phyloP scores from a whole-genome alignment of 2,329 filamentous ascomycete genomes.

The Botrytis tulipae region DNA sequence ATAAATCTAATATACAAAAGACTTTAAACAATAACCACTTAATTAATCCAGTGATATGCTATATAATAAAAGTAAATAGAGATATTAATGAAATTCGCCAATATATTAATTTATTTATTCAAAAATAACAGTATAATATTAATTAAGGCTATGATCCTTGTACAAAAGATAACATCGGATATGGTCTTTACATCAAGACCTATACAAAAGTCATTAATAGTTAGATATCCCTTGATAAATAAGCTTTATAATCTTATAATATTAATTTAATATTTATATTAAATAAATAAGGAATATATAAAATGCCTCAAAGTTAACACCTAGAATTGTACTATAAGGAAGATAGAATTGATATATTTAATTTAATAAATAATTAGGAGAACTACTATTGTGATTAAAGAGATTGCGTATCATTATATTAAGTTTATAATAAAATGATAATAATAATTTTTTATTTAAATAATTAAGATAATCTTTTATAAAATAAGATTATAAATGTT shows the following conservation, averaged over 20 bases:
- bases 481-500: neutral
- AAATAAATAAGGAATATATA: neutral
- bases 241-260: constrained; percentile 1
- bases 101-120: constrained; percentile 24
- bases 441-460: neutral
- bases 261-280: neutral
- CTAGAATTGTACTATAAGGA: neutral
- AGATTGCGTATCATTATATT: neutral
- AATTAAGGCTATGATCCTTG: constrained; percentile 24
- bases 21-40: constrained; percentile 24
- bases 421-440: neutral
- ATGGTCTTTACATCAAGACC: constrained; percentile 14
- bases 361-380: neutral
- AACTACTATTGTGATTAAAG: neutral
- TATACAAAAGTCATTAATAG: constrained; percentile 25
- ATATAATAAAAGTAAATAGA: constrained; percentile 26
- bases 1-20: constrained; percentile 23
- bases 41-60: constrained; percentile 28
- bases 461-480: neutral
- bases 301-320: neutral
- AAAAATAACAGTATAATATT: constrained; percentile 30
- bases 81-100: constrained; percentile 24
- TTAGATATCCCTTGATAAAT: constrained; percentile 15
- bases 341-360: neutral
- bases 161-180: constrained; percentile 23